These are phyloP conservation scores for Myotisia sp. DNA, from an alignment of 2,329 filamentous ascomycete genomes.

Conservation along the genomic window DNA sequence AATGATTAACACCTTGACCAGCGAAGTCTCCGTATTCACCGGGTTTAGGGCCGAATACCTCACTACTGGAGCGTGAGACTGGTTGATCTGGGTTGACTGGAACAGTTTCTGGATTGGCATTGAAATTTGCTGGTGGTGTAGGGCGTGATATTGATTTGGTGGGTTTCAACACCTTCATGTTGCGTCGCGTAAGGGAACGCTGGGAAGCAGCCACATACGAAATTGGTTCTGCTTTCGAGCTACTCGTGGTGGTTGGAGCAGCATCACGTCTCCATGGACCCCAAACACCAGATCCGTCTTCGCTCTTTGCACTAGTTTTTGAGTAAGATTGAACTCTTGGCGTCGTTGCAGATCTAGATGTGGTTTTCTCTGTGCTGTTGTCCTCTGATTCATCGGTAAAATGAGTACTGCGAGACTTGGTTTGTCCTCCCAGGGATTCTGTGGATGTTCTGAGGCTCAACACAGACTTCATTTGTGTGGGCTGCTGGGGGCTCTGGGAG, in stretches of 20 bases:
- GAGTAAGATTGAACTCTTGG: slow-evolving; percentile 18
- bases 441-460: slow-evolving; percentile 16
- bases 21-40: neutral
- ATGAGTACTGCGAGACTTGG: slow-evolving; percentile 12
- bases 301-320: slow-evolving; percentile 15
- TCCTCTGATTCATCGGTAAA: slow-evolving; percentile 12
- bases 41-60: neutral
- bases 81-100: neutral
- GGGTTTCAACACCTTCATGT: slow-evolving; percentile 84
- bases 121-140: slow-evolving; percentile 4
- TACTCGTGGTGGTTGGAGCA: slow-evolving; percentile 6
- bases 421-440: slow-evolving; percentile 15
- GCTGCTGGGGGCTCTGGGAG: slow-evolving; percentile 15
- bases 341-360: slow-evolving; percentile 17
- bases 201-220: slow-evolving; percentile 47
- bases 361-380: slow-evolving; percentile 8
- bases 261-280: slow-evolving; percentile 51
- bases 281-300: slow-evolving; percentile 46
- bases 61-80: no score
- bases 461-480: slow-evolving; percentile 15
- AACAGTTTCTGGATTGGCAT: neutral
- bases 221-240: slow-evolving; percentile 16
- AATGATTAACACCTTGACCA: neutral
- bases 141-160: slow-evolving; percentile 41
- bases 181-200: slow-evolving; percentile 46